phyloP scores from a whole-genome alignment of 164 flowering plant species.

The Litsea cubeba region DNA sequence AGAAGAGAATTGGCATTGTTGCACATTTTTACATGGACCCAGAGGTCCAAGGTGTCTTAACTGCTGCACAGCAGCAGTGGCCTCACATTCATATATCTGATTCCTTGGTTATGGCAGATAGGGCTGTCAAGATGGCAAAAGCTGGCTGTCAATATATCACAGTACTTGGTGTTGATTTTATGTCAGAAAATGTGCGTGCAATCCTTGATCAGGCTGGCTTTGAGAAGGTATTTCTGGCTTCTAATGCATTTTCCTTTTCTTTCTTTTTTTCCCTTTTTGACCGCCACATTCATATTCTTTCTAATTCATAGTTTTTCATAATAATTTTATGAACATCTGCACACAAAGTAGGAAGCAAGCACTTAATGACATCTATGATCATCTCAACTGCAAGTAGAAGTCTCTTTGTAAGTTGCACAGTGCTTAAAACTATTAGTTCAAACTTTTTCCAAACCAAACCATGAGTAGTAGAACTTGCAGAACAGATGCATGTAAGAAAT shows the following conservation, averaged over 20 bases:
- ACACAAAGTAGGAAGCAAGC: too few relatives aligned
- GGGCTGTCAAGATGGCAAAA: constrained; percentile 90
- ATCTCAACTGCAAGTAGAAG: too few relatives aligned
- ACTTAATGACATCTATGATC: too few relatives aligned
- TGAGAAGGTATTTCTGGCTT: constrained; percentile 47
- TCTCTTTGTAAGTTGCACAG: too few relatives aligned
- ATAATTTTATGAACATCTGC: background rate
- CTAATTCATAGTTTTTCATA: background rate
- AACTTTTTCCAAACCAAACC: too few relatives aligned
- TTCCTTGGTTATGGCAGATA: constrained; percentile 95
- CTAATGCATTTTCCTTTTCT: background rate
- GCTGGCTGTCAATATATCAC: constrained; percentile 77
- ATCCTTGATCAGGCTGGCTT: constrained; percentile 96
- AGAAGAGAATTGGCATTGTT: constrained; percentile 85
- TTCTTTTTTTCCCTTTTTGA: background rate
- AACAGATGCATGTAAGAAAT: too few relatives aligned
- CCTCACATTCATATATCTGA: constrained; percentile 94
- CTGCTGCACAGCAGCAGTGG: constrained; percentile 90
- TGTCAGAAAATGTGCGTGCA: constrained; percentile 99
- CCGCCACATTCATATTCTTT: background rate
- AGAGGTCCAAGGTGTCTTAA: constrained; percentile 93
- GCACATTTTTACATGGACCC: constrained; percentile 99
- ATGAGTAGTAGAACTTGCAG: too few relatives aligned
- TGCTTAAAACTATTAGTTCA: too few relatives aligned
- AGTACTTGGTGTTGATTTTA: constrained; percentile 94